Conservation (phyloP, 805 yeast species). For the Kazachstania bromeliacearum region DNA sequence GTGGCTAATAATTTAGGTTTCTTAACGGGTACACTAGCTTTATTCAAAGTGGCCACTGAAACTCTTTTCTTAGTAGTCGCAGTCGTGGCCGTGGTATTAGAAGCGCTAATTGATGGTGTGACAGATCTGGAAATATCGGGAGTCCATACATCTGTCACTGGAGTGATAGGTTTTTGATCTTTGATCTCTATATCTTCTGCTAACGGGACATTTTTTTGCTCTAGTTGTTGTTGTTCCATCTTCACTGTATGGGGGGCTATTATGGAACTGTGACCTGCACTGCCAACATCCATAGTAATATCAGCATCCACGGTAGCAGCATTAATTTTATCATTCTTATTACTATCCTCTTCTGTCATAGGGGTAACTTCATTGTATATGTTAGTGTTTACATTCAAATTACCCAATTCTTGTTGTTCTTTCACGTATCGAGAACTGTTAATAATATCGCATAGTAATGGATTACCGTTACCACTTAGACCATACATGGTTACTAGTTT, state of each 20-base stretch:
- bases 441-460: slow-evolving; percentile 7
- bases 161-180: too few relatives aligned
- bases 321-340: not conserved
- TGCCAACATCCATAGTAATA: too few relatives aligned
- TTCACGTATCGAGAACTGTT: slow-evolving; percentile 8
- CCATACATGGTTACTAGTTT: slow-evolving; percentile 22
- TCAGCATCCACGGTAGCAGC: not conserved
- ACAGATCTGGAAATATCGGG: too few relatives aligned
- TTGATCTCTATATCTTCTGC: too few relatives aligned
- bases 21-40: too few relatives aligned
- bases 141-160: too few relatives aligned
- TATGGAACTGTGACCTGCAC: too few relatives aligned
- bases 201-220: too few relatives aligned
- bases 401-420: slow-evolving; percentile 1
- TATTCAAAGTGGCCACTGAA: not conserved
- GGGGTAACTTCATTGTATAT: too few relatives aligned
- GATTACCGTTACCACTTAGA: slow-evolving; percentile 14
- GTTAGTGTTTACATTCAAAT: not conserved
- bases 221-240: too few relatives aligned
- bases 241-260: too few relatives aligned
- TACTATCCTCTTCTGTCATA: not conserved
- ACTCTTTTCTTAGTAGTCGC: not conserved
- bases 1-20: not conserved
- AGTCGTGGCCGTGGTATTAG: not conserved
- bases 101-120: too few relatives aligned